These are phyloP conservation scores for Heterobasidion occidentale DNA, from an alignment of 1,284 basidiomycete species.

Conservation along the genomic window DNA sequence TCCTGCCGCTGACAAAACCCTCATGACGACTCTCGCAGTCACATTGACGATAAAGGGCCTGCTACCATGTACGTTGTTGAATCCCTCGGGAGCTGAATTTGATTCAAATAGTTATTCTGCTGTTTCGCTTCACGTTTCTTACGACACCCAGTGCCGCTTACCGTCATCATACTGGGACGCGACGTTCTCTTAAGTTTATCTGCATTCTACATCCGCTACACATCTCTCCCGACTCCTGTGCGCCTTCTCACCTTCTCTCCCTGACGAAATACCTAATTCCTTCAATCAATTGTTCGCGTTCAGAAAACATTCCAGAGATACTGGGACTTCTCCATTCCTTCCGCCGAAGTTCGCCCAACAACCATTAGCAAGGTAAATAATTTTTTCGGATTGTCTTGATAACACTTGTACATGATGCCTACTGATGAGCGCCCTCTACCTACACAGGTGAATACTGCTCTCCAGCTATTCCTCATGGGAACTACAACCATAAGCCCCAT, in stretches of 20 bases:
- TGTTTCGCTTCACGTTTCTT: neutral
- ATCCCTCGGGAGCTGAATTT: neutral
- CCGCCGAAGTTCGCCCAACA: constrained; percentile 89
- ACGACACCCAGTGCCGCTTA: constrained; percentile 66
- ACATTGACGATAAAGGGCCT: constrained; percentile 79
- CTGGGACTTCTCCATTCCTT: constrained; percentile 93
- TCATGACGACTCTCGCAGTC: constrained; percentile 93
- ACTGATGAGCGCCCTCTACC: neutral
- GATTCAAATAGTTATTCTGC: neutral
- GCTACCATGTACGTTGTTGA: constrained; percentile 61
- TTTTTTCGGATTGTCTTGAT: neutral
- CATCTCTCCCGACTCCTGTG: constrained; percentile 82
- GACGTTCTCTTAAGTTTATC: constrained; percentile 84
- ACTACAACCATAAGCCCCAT: constrained; percentile 81
- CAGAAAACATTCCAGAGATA: constrained; percentile 90
- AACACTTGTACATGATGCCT: neutral
- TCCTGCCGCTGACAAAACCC: constrained; percentile 92
- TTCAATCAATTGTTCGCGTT: constrained; percentile 3
- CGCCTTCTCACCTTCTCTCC: constrained; percentile 19
- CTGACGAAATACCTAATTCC: neutral
- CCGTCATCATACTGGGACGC: constrained; percentile 82
- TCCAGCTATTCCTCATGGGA: constrained; percentile 90
- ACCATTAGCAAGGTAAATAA: constrained; percentile 75
- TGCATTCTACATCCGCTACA: constrained; percentile 93
- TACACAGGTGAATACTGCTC: constrained; percentile 79